Evolutionary conservation across 75 land plant genomes (phyloP).

Genomic region (Pinus taeda): DNA sequence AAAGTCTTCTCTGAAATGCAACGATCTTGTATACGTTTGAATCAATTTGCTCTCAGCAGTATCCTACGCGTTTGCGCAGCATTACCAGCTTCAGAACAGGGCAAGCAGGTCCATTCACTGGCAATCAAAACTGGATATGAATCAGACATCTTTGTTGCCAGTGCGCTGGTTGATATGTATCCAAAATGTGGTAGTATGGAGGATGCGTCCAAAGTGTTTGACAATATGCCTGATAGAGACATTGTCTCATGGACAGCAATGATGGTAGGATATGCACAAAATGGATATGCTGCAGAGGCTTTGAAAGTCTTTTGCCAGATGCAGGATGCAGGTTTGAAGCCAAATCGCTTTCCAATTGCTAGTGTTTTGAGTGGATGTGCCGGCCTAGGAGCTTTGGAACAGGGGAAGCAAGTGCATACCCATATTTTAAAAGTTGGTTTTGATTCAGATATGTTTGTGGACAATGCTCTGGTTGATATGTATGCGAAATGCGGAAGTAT

Average conservation of each 20-base stretch:
- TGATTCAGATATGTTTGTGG: constrained; percentile 10
- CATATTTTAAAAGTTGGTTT: constrained; percentile 11
- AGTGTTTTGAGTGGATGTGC: constrained; percentile 16
- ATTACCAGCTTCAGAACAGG: not conserved
- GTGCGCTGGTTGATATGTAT: constrained; percentile 17
- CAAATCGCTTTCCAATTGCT: constrained; percentile 5
- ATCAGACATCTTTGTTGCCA: constrained; percentile 11
- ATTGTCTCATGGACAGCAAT: constrained; percentile 15
- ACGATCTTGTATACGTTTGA: not conserved
- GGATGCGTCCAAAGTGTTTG: constrained; percentile 12
- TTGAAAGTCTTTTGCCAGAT: constrained; percentile 12
- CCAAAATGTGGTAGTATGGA: constrained; percentile 13
- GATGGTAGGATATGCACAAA: constrained; percentile 17
- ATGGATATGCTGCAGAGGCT: constrained; percentile 9
- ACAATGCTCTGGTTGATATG: constrained; percentile 20
- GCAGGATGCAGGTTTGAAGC: not conserved
- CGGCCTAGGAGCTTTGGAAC: constrained; percentile 8
- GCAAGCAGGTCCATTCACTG: constrained; percentile 11
- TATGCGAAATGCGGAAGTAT: constrained; percentile 17
- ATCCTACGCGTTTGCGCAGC: constrained; percentile 8
- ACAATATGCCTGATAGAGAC: constrained; percentile 6
- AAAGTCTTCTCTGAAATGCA: constrained; percentile 4
- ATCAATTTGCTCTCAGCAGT: constrained; percentile 2
- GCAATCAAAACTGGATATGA: constrained; percentile 11
- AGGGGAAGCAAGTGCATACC: constrained; percentile 10